Conservation (phyloP, 805 yeast genomes). For the Jamesozyma rosinii region DNA sequence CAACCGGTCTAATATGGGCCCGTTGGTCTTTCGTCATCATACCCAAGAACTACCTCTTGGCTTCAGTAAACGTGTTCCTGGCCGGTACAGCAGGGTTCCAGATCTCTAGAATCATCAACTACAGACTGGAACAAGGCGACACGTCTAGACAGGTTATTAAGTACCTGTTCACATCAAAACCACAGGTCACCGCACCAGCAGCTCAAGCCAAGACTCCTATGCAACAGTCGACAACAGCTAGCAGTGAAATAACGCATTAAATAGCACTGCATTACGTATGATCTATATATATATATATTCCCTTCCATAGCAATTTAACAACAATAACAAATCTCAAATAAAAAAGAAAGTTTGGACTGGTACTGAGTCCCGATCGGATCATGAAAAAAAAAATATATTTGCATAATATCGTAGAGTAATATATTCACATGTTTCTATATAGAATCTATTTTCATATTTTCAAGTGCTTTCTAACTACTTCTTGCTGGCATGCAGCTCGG, state of each 20-base stretch:
- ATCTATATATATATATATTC: constrained; percentile 1
- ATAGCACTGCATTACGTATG: not conserved
- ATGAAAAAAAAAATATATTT: no score
- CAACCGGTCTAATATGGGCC: constrained; percentile 95
- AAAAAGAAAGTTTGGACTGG: no score
- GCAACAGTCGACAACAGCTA: not conserved
- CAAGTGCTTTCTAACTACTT: no score
- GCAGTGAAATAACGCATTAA: not conserved
- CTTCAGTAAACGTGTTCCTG: constrained; percentile 87
- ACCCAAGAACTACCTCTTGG: constrained; percentile 80
- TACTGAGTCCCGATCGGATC: no score
- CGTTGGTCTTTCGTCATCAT: constrained; percentile 92
- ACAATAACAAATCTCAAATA: no score
- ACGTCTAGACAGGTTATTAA: constrained; percentile 43
- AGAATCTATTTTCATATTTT: no score
- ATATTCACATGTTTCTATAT: no score
- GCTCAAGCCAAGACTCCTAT: not conserved
- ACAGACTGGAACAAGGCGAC: constrained; percentile 61
- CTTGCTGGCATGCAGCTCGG: no score
- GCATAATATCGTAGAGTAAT: no score
- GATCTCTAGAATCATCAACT: constrained; percentile 57
- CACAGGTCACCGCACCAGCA: not conserved
- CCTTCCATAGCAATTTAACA: no score
- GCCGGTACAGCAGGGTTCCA: constrained; percentile 87
- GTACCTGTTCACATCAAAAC: constrained; percentile 37